phyloP scores from a whole-genome alignment of 208 protist species.

The Novymonas esmeraldas region DNA sequence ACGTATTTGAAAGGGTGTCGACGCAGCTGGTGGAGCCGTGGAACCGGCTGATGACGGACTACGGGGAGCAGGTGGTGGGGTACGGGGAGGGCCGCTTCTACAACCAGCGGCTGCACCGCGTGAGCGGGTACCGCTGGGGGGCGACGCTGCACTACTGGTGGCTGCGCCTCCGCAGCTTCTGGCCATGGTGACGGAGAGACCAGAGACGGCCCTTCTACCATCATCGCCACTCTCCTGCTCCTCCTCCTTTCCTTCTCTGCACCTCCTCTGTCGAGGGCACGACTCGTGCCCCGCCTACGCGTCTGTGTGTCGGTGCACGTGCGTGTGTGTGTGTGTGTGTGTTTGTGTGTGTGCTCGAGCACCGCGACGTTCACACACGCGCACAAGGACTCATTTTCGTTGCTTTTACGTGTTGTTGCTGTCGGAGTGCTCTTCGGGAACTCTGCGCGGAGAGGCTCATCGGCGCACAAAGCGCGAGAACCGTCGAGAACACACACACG shows the following conservation, averaged over 20 bases:
- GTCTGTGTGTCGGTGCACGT: neutral
- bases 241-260: neutral
- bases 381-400: too few relatives aligned
- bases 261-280: neutral
- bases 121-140: slow-evolving; percentile 57
- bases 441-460: too few relatives aligned
- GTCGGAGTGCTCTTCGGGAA: too few relatives aligned
- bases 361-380: too few relatives aligned
- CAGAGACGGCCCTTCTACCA: neutral
- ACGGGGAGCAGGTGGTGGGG: slow-evolving; percentile 20
- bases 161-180: slow-evolving; percentile 19
- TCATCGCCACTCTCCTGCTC: neutral
- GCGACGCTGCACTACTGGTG: slow-evolving; percentile 22
- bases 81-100: slow-evolving; percentile 71
- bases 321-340: neutral
- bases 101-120: slow-evolving; percentile 62
- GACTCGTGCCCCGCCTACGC: neutral
- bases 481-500: too few relatives aligned
- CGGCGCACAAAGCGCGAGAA: too few relatives aligned
- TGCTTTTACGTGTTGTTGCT: too few relatives aligned
- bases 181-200: neutral
- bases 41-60: slow-evolving; percentile 26
- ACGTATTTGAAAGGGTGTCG: slow-evolving; percentile 8
- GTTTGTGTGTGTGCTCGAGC: neutral
- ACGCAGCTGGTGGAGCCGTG: slow-evolving; percentile 76